A percentile compares a stretch with the other conserved stretches of the same genome.
phyloP scores from a whole-genome alignment of 2,329 filamentous ascomycete species.

The Erysiphe pulchra region DNA sequence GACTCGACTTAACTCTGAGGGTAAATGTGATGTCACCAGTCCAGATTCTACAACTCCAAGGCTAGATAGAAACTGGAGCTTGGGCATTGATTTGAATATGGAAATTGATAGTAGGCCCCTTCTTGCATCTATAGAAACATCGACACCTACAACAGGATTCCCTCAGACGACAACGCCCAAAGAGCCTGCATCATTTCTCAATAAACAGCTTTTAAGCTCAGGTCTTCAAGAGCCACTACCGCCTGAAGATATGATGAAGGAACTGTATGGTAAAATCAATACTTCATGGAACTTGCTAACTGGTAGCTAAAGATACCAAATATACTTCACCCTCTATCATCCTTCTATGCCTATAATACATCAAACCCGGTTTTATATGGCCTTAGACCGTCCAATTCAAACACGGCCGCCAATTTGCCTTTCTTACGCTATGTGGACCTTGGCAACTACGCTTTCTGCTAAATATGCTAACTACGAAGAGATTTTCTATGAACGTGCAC shows the following conservation, averaged over 20 bases:
- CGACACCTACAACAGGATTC: conserved; percentile 3
- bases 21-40: conserved; percentile 3
- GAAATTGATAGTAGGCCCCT: conserved; percentile 5
- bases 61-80: conserved; percentile 6
- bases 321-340: conserved; percentile 56
- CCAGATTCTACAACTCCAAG: neutral
- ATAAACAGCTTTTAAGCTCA: conserved; percentile 40
- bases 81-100: conserved; percentile 9
- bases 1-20: conserved; percentile 35
- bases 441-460: conserved; percentile 43
- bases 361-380: conserved; percentile 44
- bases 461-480: conserved; percentile 49
- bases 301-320: conserved; percentile 26
- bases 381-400: conserved; percentile 44
- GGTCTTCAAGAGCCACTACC: conserved; percentile 66
- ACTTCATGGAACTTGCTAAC: neutral
- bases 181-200: conserved; percentile 21
- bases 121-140: conserved; percentile 5
- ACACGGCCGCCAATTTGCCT: conserved; percentile 61
- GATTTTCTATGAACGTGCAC: conserved; percentile 56
- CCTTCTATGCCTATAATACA: conserved; percentile 55
- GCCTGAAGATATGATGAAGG: conserved; percentile 52
- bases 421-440: conserved; percentile 71
- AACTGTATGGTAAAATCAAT: conserved; percentile 31
- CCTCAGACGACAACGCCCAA: conserved; percentile 1